Percentiles rank a stretch among this genome's conserved stretches.
These are phyloP conservation scores for Arxiozyma slooffiae DNA, from an alignment of 1,139 yeast genomes.

Conservation along the genomic window DNA sequence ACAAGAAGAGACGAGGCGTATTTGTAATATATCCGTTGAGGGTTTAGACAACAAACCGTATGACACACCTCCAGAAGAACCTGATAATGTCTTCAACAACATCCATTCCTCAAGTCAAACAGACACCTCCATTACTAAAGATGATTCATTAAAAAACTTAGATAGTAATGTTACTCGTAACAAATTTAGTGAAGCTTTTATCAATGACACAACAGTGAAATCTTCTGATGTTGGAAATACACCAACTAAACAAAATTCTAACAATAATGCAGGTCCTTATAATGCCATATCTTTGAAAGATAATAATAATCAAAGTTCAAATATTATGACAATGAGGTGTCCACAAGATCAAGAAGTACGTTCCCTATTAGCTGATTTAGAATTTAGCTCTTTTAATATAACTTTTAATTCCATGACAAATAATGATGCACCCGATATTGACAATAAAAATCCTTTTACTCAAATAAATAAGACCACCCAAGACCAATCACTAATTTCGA, in stretches of 20 bases:
- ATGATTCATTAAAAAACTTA: not conserved
- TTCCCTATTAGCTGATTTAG: constrained; percentile 22
- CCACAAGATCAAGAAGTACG: not conserved
- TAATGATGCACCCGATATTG: not conserved
- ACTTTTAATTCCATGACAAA: constrained; percentile 19
- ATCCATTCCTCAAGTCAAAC: not conserved
- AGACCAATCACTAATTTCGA: not conserved
- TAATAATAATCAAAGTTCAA: not conserved
- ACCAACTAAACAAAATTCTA: not conserved
- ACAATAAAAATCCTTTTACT: not conserved
- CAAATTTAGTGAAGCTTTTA: not conserved
- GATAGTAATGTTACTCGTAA: not conserved
- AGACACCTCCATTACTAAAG: not conserved
- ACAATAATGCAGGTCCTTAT: not conserved
- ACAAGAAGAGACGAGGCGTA: constrained; percentile 10
- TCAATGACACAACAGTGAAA: not conserved
- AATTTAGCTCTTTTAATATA: constrained; percentile 28
- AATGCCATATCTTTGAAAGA: no score
- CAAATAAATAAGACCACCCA: not conserved
- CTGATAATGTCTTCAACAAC: not conserved
- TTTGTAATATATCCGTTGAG: constrained; percentile 1
- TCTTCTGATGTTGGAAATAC: constrained; percentile 2
- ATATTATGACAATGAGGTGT: not conserved
- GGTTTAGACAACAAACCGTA: not conserved
- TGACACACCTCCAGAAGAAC: constrained; percentile 4